Base-by-base conservation (phyloP, 2,329 filamentous ascomycete genomes). In the Xenoacremonium recifei region DNA sequence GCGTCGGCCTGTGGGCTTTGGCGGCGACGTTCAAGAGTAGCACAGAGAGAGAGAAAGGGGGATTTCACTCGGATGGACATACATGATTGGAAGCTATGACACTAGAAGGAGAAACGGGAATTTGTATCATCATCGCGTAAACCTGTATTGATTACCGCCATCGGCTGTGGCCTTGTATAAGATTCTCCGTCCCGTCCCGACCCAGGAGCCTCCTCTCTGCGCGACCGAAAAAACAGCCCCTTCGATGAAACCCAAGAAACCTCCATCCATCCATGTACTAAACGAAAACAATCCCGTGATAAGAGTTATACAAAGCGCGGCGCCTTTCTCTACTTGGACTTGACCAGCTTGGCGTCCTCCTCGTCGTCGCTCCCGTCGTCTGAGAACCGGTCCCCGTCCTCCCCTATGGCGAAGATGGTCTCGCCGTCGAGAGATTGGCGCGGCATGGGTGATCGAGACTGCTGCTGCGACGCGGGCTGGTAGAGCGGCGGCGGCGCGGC, bases 331-430 rank as follows among this genome's bases (percentile, higher is more conserved):
- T 60, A 70, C 75, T 56, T 66, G 72, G 33, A 60, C 60, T 49
- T 63, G 67, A 82, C 77, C 49, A 82, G 64, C 37, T 74, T 78
- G 15, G 75, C 77, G 44, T 83, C 80, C 50, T 72, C 76, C 11
- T 71, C 71, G 13, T 65, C 64, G 13, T 65, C 64, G 41, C 58
- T 64, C 16, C 84, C 86, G 42, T 88, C 85, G 42, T 89, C 87
- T 13, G 85, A 89, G 74, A 90, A 92, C 61, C 85, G 89, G 60
- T 93, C 89, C 1, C 73, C 80, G 41, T 86, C 85, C 57, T 95
- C 91, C 10, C 90, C 92, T 10, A 97, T 88, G 1, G 92, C 92
- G 58, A 97, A 97, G 48, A 97, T 95, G 0, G 91, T 96, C 69
- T 97, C 93, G 10, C 90, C 90, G 49, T 97, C 91, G 23, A 80